Evolutionary conservation across 73 alveolate genomes (phyloP), one percentile per base, ranked within the genome.

Genomic region (Uronychia binucleata): DNA sequence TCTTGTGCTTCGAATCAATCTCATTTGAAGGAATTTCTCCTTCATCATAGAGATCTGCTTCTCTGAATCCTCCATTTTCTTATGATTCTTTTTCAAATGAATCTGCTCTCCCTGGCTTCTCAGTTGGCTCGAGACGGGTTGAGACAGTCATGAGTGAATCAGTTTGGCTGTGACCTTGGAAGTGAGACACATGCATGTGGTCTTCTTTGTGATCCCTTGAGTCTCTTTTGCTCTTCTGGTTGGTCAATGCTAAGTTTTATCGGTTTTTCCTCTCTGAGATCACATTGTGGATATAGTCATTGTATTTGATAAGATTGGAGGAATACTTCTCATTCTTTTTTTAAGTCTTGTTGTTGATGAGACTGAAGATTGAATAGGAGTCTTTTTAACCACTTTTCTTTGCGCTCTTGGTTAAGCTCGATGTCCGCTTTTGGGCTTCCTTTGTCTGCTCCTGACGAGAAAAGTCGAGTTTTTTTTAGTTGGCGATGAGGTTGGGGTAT

Each of bases 241-340:
- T 11, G 19, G n/a, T 46, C 5, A 11, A 19, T 5, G 67, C 67
- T 19, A 46, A 46, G 77, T 35, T 81, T 28, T 58, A 57, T 1
- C 33, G 19, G 26, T 78, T 31, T 59, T 83, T 83, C 34, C 90
- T 74, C 35, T 83, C 90, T 31, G 84, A 60, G 27, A 60, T 83
- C 1, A 83, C 90, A 83, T 83, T 83, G 46, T 83, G 74, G 1
- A 83, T 83, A 5, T 26, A 81, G 76, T 83, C 90, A 35, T 83
- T 83, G 59, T 75, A 83, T 31, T 33, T 5, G 34, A 83, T 83
- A 25, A 83, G 79, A 32, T 83, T 83, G 25, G 78, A 60, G 28
- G 77, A 30, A 31, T 83, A 83, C 58, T 83, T 83, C 28, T 83
- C 90, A n/a, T 57, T 80, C 5, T 11, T n/a, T 57, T 57, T 59